Conservation (phyloP, 23 red algal species). For the Gracilaria gracilis region DNA sequence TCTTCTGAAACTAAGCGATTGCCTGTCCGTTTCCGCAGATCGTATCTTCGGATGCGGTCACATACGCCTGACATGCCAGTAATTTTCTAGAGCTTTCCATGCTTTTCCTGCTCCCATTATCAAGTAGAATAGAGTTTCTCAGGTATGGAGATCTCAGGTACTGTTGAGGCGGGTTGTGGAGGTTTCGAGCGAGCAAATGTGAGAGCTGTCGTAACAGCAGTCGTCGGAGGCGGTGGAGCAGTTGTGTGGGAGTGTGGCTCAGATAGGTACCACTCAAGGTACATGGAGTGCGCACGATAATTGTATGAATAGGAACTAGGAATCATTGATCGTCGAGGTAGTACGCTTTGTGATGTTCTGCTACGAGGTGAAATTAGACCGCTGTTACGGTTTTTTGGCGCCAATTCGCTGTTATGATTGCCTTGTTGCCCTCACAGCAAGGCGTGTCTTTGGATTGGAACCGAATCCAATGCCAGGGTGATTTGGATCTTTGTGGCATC, state of each 20-base stretch:
- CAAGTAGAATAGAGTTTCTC: too few species aligned
- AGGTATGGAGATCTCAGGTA: too few species aligned
- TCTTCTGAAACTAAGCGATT: neutral
- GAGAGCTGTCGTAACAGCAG: too few species aligned
- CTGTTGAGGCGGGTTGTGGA: too few species aligned
- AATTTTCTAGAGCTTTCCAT: neutral
- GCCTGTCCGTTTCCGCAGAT: conserved; percentile 4
- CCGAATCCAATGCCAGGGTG: neutral
- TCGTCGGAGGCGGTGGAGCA: too few species aligned
- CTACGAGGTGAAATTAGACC: neutral
- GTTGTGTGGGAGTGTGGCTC: too few species aligned
- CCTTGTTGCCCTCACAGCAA: neutral
- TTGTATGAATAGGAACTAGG: too few species aligned
- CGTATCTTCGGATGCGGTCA: conserved; percentile 16
- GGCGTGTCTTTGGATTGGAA: neutral
- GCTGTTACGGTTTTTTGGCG: neutral
- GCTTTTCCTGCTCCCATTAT: conserved; percentile 11
- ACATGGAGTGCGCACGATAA: too few species aligned
- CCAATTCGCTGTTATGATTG: neutral
- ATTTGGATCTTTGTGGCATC: neutral
- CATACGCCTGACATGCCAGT: neutral
- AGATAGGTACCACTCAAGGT: too few species aligned
- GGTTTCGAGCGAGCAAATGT: too few species aligned
- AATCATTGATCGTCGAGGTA: too few species aligned
- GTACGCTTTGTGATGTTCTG: too few species aligned